Base-by-base conservation (phyloP, 768 basidiomycete species). In the Chalciporus piperatus region DNA sequence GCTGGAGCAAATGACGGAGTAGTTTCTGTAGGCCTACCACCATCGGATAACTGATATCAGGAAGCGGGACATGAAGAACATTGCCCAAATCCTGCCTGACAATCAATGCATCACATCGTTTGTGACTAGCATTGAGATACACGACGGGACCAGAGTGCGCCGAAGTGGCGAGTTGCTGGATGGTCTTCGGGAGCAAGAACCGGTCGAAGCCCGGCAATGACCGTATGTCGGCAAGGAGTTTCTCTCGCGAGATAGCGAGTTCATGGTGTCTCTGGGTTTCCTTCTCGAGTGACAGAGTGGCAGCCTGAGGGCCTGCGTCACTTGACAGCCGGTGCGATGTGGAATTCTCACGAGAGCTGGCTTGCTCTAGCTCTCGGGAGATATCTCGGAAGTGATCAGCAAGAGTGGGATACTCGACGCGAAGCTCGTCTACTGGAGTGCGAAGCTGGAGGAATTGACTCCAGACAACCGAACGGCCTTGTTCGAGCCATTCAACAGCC, bases 401-500 rank as follows among this genome's bases (percentile, higher is more conserved):
- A 7, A 39, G 19, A 6, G 1, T 1, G 2, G 38, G 7, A 39
- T 39, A 9, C 19, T n/a, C 16, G 38, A 39, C 2, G 3, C 19
- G n/a, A 6, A 39, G 19, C 1, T n/a, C 19, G 38, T 39, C 38
- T 5, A 17, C 19, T 1, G 38, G 38, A 7, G 38, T 39, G 8
- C 38, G 38, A 20, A 39, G 38, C 19, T 39, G 38, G 2, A 39
- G 7, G 30, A 32, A 8, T 32, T 32, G 30, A 32, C 30, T 32
- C 30, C 30, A 13, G 11, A 32, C 30, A 32, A 51, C 39, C n/a
- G 43, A 40, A 16, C 50, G 50, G 8, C 50, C 44, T 35, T 51
- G 35, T 40, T 53, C 47, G 47, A 53, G 42, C 42, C 38, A 51
- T 8, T 44, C 44, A 20, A 51, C 12, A 19, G 51, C 50, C 14